Evolutionary conservation across 1,284 basidiomycete species (phyloP), one percentile per base, ranked within the genome.

Genomic region (Rhodotorula sp.): DNA sequence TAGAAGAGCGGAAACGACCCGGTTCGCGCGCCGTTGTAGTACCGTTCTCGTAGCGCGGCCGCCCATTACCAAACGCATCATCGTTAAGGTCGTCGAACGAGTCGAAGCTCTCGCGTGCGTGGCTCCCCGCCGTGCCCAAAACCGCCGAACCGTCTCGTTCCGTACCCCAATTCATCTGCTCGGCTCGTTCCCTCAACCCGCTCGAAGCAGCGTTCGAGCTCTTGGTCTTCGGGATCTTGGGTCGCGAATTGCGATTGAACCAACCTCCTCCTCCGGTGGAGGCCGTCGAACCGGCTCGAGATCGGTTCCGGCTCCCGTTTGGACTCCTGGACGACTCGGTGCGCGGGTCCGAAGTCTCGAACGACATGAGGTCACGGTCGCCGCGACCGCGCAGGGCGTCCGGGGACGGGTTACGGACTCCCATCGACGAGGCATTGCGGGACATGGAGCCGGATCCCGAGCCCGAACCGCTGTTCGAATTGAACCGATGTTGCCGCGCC

Each of bases 41-140:
- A n/a, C 49, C 22, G 49, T 14, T 24, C 5, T 51, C n/a, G 22
- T 51, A 22, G 15, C 22, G n/a, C 22, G 24, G 49, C 22, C 45
- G 15, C 45, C 42, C 45, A 18, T 22, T n/a, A 14, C 37, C 60
- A 17, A 15, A n/a, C 33, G 30, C 48, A 12, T 46, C 30, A 10
- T 62, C 68, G 64, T 70, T 55, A 6, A 33, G 48, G 29, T 66
- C 67, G 30, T 70, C 68, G n/a, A 70, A 60, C 10, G 64, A 66
- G 49, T 72, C 73, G 49, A 70, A 70, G 22, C 60, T 62, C 20
- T 67, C 73, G 30, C 70, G 30, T 6, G 26, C 30, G 4, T 26
- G 24, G 15, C 45, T 5, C 4, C 30, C 20, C 26, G n/a, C 44
- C 29, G 48, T 24, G 4, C 37, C 48, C n/a, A 44, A 26, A 4